A percentile compares a stretch with the other conserved stretches of the same genome.
Conservation (phyloP, 2,329 filamentous ascomycete genomes). For the Exophiala spinifera region DNA sequence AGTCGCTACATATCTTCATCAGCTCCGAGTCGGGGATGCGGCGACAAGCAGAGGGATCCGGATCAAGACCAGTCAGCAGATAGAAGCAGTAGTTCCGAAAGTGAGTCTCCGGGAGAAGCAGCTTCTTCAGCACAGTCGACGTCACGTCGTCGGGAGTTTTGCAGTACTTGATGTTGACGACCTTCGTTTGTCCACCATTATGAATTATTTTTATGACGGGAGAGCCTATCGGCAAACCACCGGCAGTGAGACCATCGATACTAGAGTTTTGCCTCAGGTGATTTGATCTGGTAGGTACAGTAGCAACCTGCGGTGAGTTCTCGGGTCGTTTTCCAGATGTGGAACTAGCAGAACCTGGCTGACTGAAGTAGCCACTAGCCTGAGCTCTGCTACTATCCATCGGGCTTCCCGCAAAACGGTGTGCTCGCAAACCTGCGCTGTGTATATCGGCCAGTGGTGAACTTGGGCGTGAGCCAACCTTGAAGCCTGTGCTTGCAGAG, state of each 20-base stretch:
- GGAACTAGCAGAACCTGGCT: conserved; percentile 53
- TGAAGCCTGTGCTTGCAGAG: conserved; percentile 44
- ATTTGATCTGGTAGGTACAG: conserved; percentile 58
- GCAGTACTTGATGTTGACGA: conserved; percentile 89
- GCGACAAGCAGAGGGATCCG: conserved; percentile 75
- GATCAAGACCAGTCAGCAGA: conserved; percentile 79
- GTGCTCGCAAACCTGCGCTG: conserved; percentile 49
- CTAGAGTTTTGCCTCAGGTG: conserved; percentile 80
- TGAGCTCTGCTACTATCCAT: conserved; percentile 52
- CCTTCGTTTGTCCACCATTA: conserved; percentile 85
- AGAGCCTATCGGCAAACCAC: conserved; percentile 78
- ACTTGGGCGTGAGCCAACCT: conserved; percentile 63
- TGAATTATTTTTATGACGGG: conserved; percentile 91
- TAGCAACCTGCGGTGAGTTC: conserved; percentile 59
- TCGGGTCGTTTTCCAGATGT: conserved; percentile 54
- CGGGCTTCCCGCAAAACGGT: conserved; percentile 61
- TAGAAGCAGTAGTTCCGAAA: conserved; percentile 97
- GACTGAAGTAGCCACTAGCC: conserved; percentile 52
- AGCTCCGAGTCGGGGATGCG: conserved; percentile 83
- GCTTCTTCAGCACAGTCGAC: conserved; percentile 81
- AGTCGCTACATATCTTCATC: conserved; percentile 85
- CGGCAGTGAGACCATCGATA: conserved; percentile 81
- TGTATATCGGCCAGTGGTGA: conserved; percentile 66
- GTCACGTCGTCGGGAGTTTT: conserved; percentile 91
- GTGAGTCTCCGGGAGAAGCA: conserved; percentile 82